Conservation (phyloP, 225 moss, liverwort and hornwort genomes). For the Marchantia polymorpha region DNA sequence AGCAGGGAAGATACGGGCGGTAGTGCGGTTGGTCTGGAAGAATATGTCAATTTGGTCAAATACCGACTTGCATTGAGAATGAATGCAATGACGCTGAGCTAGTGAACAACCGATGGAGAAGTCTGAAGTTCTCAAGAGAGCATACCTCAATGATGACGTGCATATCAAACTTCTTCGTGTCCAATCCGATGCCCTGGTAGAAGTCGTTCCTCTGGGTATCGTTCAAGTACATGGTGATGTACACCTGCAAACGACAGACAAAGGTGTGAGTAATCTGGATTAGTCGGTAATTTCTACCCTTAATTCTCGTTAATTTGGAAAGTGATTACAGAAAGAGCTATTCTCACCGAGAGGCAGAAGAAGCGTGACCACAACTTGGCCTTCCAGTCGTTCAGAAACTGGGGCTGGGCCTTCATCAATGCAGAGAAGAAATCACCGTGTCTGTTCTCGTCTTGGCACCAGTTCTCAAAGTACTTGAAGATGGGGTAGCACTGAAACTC, state of each 20-base stretch:
- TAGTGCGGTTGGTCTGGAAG: constrained; percentile 81
- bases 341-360: constrained; percentile 90
- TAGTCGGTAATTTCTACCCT: neutral
- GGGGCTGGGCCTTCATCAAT: constrained; percentile 95
- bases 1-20: constrained; percentile 90
- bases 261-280: neutral
- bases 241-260: constrained; percentile 48
- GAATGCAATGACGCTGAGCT: neutral
- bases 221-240: constrained; percentile 97
- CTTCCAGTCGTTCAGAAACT: constrained; percentile 95
- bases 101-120: neutral
- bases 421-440: constrained; percentile 99
- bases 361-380: constrained; percentile 98
- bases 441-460: constrained; percentile 99
- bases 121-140: neutral
- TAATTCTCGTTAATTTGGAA: no score
- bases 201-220: constrained; percentile 91
- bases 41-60: neutral
- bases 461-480: constrained; percentile 99
- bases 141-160: constrained; percentile 93
- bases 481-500: constrained; percentile 94
- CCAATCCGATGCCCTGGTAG: constrained; percentile 90
- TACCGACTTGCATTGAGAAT: neutral
- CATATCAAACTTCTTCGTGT: constrained; percentile 91
- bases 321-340: neutral